Evolutionary conservation across 805 yeast species (phyloP).

Genomic region (Ogataea methylovora): DNA sequence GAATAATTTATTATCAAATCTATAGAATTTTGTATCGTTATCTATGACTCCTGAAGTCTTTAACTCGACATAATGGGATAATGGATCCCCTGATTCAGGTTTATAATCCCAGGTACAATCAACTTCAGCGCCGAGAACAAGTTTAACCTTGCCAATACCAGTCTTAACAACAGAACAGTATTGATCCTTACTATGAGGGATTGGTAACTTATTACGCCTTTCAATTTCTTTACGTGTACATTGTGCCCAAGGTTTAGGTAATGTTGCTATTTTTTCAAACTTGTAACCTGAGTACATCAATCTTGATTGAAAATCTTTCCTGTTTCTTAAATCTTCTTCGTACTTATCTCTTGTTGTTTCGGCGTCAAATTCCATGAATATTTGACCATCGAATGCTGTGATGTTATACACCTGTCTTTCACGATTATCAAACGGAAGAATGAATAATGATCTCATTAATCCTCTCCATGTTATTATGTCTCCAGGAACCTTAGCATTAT

Average conservation of each 20-base stretch:
- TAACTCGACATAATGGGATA: constrained; percentile 76
- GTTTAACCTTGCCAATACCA: constrained; percentile 66
- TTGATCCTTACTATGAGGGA: constrained; percentile 62
- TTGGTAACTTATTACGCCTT: constrained; percentile 48
- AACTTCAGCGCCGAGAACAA: constrained; percentile 82
- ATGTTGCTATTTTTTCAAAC: constrained; percentile 73
- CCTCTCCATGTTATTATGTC: constrained; percentile 85
- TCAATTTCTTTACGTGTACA: constrained; percentile 64
- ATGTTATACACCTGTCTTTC: constrained; percentile 57
- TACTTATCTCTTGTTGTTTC: constrained; percentile 9
- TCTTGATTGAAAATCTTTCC: constrained; percentile 25
- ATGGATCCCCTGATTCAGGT: constrained; percentile 39
- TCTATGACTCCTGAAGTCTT: constrained; percentile 60
- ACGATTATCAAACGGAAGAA: constrained; percentile 52
- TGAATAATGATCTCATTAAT: constrained; percentile 63
- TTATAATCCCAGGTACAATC: constrained; percentile 85
- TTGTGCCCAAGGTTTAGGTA: constrained; percentile 69
- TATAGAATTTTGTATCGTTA: constrained; percentile 47
- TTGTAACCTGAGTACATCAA: constrained; percentile 70
- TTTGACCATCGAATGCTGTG: constrained; percentile 66
- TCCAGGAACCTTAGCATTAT: constrained; percentile 37
- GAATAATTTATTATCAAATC: constrained; percentile 70
- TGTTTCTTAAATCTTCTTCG: constrained; percentile 25
- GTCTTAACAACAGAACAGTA: constrained; percentile 75
- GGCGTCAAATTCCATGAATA: constrained; percentile 46